These are phyloP conservation scores for Vitis hybrid DNA, from an alignment of 177 flowering plant genomes.

Conservation along the genomic window DNA sequence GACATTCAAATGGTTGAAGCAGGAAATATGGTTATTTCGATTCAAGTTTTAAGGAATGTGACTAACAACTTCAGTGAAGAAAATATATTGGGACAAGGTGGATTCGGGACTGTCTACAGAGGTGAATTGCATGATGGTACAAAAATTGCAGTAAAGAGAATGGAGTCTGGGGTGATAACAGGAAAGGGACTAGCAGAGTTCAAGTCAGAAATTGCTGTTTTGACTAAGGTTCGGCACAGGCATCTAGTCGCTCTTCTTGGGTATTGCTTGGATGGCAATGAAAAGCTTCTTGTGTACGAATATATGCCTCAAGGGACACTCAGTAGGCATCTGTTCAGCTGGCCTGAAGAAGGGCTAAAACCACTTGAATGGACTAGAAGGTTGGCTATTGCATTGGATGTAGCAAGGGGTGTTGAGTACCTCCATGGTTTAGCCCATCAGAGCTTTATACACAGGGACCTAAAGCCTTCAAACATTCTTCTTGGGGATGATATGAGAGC, in stretches of 20 bases:
- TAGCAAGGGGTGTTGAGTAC: conserved; percentile 81
- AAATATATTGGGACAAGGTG: conserved; percentile 70
- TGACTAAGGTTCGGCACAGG: conserved; percentile 75
- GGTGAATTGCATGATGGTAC: conserved; percentile 82
- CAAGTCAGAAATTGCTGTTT: conserved; percentile 73
- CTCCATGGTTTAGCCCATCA: conserved; percentile 82
- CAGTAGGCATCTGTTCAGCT: conserved; percentile 59
- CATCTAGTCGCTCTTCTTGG: conserved; percentile 78
- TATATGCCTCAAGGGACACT: conserved; percentile 90
- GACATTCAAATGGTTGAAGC: conserved; percentile 76
- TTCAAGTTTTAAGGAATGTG: conserved; percentile 67
- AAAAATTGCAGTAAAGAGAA: conserved; percentile 75
- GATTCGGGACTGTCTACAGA: conserved; percentile 76
- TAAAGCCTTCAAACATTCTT: conserved; percentile 79
- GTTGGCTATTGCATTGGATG: conserved; percentile 69
- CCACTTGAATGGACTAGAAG: conserved; percentile 70
- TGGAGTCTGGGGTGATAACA: conserved; percentile 58
- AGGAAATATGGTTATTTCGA: conserved; percentile 77
- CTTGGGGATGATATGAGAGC: conserved; percentile 90
- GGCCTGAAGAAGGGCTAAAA: conserved; percentile 61
- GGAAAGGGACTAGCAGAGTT: conserved; percentile 68
- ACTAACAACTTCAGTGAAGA: conserved; percentile 65
- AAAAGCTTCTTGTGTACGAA: conserved; percentile 74
- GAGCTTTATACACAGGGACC: conserved; percentile 77
- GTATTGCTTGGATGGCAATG: conserved; percentile 73